phyloP scores from a whole-genome alignment of 106 monocot genomes.

The Apostasia ramifera region DNA sequence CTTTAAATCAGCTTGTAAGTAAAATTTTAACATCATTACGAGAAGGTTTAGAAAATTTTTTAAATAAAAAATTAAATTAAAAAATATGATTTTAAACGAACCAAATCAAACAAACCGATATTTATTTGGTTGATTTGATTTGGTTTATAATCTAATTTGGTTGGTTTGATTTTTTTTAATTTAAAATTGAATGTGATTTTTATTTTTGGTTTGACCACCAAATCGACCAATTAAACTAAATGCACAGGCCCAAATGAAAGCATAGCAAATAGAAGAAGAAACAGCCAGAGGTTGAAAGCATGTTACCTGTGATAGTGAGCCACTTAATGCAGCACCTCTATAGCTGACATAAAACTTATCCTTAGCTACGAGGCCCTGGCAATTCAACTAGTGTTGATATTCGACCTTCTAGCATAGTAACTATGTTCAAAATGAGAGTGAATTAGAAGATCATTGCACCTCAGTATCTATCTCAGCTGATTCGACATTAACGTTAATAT shows the following conservation, averaged over 20 bases:
- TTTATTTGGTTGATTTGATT: too few relatives aligned
- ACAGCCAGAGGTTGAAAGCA: background rate
- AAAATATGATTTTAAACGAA: too few relatives aligned
- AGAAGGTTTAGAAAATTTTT: too few relatives aligned
- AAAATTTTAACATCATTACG: too few relatives aligned
- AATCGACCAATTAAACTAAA: too few relatives aligned
- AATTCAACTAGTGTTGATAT: background rate
- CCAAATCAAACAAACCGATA: too few relatives aligned
- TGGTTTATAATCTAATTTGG: too few relatives aligned
- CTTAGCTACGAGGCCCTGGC: constrained; percentile 82
- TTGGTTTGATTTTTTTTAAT: background rate
- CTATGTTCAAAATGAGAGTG: background rate
- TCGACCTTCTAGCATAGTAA: too few relatives aligned
- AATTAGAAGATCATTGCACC: constrained; percentile 9
- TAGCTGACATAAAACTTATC: constrained; percentile 98
- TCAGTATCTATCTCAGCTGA: constrained; percentile 94
- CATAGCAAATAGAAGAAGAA: background rate
- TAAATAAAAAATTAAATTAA: too few relatives aligned
- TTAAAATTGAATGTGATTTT: background rate
- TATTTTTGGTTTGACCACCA: background rate
- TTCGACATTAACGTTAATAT: constrained; percentile 76
- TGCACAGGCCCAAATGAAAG: too few relatives aligned
- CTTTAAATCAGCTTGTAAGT: too few relatives aligned
- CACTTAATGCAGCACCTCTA: constrained; percentile 68
- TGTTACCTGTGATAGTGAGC: constrained; percentile 68